Evolutionary conservation across 805 yeast genomes (phyloP).

Genomic region (Hanseniaspora meyeri): DNA sequence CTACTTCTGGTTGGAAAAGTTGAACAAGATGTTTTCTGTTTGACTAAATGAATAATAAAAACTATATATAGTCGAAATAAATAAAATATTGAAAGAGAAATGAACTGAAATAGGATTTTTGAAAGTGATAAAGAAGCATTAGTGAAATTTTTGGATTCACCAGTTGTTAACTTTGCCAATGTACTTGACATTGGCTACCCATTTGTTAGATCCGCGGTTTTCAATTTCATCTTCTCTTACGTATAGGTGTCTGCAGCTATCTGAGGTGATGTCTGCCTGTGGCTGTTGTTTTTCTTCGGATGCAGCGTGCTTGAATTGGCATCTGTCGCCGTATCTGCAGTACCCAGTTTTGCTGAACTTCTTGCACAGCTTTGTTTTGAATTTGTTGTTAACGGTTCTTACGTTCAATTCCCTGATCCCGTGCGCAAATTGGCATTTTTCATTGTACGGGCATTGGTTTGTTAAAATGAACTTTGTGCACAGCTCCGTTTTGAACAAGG

Average conservation of each 20-base stretch:
- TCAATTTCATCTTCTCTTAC: background rate
- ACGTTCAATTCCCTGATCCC: slow-evolving; percentile 64
- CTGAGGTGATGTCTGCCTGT: slow-evolving; percentile 12
- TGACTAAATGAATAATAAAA: background rate
- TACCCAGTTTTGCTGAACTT: slow-evolving; percentile 74
- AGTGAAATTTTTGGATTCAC: background rate
- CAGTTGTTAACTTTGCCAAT: slow-evolving; percentile 12
- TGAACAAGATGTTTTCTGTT: slow-evolving; percentile 12
- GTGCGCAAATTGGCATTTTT: slow-evolving; percentile 90
- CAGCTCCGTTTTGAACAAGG: slow-evolving; percentile 78
- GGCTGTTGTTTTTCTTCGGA: slow-evolving; percentile 20
- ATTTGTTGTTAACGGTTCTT: slow-evolving; percentile 59
- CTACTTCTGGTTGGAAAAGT: slow-evolving; percentile 23
- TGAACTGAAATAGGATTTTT: background rate
- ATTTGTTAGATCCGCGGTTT: background rate
- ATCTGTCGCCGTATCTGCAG: slow-evolving; percentile 81
- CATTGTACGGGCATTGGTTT: slow-evolving; percentile 73
- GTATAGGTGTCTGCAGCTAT: slow-evolving; percentile 12
- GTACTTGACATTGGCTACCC: slow-evolving; percentile 13
- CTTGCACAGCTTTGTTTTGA: slow-evolving; percentile 83
- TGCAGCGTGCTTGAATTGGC: slow-evolving; percentile 77
- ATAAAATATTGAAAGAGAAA: background rate
- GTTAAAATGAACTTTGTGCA: slow-evolving; percentile 65
- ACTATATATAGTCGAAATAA: background rate
- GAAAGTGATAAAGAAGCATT: too few relatives aligned